Conservation (phyloP, 2,329 filamentous ascomycete genomes). For the Stagonosporopsis chrysanthemi region DNA sequence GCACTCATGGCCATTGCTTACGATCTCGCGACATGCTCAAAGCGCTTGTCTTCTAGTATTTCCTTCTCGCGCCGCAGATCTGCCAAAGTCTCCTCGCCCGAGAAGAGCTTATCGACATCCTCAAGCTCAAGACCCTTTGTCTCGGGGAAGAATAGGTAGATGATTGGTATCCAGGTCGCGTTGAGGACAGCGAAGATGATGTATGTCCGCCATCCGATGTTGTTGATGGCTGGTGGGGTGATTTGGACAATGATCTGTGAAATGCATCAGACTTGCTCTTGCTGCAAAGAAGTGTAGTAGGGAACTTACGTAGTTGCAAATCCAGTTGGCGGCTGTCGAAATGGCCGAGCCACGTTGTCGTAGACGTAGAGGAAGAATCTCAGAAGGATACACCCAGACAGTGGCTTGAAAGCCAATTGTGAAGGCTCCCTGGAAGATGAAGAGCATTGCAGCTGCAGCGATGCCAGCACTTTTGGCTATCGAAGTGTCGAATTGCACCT, state of each 20-base stretch:
- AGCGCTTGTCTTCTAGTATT: conserved; percentile 6
- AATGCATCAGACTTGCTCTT: neutral
- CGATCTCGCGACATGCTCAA: conserved; percentile 5
- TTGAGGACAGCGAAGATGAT: conserved; percentile 36
- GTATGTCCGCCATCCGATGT: conserved; percentile 41
- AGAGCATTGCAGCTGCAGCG: conserved; percentile 26
- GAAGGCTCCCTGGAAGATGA: conserved; percentile 29
- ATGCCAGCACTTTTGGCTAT: conserved; percentile 23
- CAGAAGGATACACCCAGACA: conserved; percentile 22
- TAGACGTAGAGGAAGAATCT: conserved; percentile 19
- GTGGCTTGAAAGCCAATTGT: conserved; percentile 30
- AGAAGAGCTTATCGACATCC: conserved; percentile 24
- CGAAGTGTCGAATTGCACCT: conserved; percentile 25
- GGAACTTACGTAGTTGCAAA: conserved; percentile 19
- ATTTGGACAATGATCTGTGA: conserved; percentile 33
- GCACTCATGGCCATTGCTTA: neutral
- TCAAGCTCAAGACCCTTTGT: conserved; percentile 42
- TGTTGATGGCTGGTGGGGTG: conserved; percentile 50
- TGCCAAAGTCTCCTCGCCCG: conserved; percentile 16
- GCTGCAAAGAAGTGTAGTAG: neutral
- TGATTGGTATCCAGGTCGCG: conserved; percentile 51
- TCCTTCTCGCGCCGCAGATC: conserved; percentile 16
- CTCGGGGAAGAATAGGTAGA: conserved; percentile 61
- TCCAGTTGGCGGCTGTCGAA: conserved; percentile 22
- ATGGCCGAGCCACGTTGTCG: conserved; percentile 21